Conservation (phyloP, 345 rosid species). For the Diplotaxis tenuifolia region DNA sequence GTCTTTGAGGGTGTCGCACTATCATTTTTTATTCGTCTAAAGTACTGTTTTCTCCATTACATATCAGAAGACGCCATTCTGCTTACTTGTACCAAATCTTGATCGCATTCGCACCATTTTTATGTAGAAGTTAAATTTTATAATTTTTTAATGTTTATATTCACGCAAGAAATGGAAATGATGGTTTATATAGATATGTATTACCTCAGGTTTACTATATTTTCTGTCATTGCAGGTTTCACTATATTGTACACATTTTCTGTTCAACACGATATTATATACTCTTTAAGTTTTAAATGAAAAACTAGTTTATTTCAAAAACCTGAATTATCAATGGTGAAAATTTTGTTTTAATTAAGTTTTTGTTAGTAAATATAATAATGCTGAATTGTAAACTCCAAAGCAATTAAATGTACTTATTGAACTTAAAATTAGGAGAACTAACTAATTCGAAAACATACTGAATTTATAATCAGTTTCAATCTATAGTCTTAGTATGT, state of each 20-base stretch:
- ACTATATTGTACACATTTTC: not conserved
- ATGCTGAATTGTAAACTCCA: not conserved
- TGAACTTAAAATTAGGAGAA: not conserved
- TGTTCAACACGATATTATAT: constrained; percentile 43
- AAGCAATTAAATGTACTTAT: too few relatives aligned
- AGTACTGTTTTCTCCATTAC: not conserved
- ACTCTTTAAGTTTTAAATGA: not conserved
- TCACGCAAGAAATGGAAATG: not conserved
- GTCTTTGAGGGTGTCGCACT: not conserved
- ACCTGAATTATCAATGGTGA: not conserved
- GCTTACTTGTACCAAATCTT: constrained; percentile 18
- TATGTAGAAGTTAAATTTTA: not conserved
- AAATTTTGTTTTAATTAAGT: too few relatives aligned
- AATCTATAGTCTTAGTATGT: not conserved
- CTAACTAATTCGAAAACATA: not conserved
- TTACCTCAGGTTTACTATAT: not conserved
- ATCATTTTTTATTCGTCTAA: not conserved
- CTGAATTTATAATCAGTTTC: not conserved
- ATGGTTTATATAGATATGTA: not conserved
- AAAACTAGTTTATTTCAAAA: too few relatives aligned
- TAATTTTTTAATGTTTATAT: not conserved
- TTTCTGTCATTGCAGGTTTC: not conserved
- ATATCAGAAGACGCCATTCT: constrained; percentile 5
- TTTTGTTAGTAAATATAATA: not conserved
- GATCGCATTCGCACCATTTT: constrained; percentile 1